Percentiles rank a stretch among this genome's conserved stretches.
Conservation (phyloP, 1,284 basidiomycete genomes). For the Boletellus sp. region DNA sequence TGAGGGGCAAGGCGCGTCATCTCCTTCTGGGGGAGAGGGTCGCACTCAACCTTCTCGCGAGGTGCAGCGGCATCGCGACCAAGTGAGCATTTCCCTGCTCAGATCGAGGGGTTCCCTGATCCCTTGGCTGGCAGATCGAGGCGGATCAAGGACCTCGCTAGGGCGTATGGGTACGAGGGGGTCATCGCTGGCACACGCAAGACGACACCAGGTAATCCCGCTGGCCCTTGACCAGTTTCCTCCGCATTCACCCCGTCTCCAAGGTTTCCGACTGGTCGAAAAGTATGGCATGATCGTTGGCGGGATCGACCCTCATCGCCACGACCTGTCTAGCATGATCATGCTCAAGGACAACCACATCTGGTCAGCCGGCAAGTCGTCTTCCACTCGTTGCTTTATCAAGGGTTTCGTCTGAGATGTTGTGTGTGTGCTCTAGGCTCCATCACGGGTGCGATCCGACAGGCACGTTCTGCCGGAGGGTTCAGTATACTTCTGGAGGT, state of each 20-base stretch:
- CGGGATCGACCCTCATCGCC: slow-evolving; percentile 94
- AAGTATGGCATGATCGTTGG: slow-evolving; percentile 99
- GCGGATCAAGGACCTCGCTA: slow-evolving; percentile 77
- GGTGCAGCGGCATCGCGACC: slow-evolving; percentile 96
- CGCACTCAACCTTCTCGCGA: slow-evolving; percentile 89
- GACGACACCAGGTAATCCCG: slow-evolving; percentile 83
- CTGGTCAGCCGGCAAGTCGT: slow-evolving; percentile 81
- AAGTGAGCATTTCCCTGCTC: slow-evolving; percentile 51
- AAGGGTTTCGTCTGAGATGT: not conserved
- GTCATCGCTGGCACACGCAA: slow-evolving; percentile 95
- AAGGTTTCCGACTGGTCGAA: slow-evolving; percentile 92
- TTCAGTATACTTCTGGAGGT: slow-evolving; percentile 94
- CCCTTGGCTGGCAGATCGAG: slow-evolving; percentile 57
- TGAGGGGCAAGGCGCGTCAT: slow-evolving; percentile 83
- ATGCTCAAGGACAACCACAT: slow-evolving; percentile 99
- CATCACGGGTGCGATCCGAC: slow-evolving; percentile 82
- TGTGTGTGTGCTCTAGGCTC: slow-evolving; percentile 61
- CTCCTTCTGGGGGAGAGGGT: slow-evolving; percentile 94
- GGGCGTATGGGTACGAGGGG: slow-evolving; percentile 79
- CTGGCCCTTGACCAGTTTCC: not conserved
- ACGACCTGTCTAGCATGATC: slow-evolving; percentile 97
- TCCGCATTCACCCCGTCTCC: slow-evolving; percentile 2
- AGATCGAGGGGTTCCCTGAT: slow-evolving; percentile 2
- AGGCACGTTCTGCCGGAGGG: slow-evolving; percentile 86
- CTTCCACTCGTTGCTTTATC: not conserved